Conservation (phyloP, 768 basidiomycete species). For the Tulasnella sp. region DNA sequence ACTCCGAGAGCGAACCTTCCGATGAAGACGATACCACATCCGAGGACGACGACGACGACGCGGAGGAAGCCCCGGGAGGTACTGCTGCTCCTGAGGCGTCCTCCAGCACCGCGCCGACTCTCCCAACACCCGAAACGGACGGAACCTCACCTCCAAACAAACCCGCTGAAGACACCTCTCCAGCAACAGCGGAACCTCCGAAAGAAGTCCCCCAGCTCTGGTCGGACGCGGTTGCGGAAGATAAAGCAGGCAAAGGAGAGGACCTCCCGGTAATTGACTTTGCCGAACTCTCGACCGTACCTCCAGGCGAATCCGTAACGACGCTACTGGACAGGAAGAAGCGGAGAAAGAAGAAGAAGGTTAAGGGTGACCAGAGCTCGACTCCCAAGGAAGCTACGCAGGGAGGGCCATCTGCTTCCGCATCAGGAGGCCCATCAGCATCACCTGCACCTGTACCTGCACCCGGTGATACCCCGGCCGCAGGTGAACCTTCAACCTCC, state of each 20-base stretch:
- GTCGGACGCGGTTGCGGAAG: constrained; percentile 60
- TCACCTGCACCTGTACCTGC: constrained; percentile 23
- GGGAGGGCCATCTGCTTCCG: neutral
- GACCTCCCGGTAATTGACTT: constrained; percentile 77
- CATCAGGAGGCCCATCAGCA: constrained; percentile 19
- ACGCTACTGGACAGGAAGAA: constrained; percentile 3
- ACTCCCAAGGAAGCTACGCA: neutral
- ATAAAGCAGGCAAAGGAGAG: constrained; percentile 38
- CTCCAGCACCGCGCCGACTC: constrained; percentile 13
- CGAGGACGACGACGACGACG: constrained; percentile 43
- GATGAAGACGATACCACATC: constrained; percentile 35
- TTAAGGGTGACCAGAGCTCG: constrained; percentile 19
- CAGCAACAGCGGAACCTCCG: constrained; percentile 30
- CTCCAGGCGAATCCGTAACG: constrained; percentile 32
- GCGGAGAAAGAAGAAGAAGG: neutral
- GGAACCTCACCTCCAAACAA: neutral
- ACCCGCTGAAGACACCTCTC: constrained; percentile 18
- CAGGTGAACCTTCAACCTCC: constrained; percentile 19
- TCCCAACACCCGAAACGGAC: neutral
- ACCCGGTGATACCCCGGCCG: constrained; percentile 23
- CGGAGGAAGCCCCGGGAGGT: constrained; percentile 42
- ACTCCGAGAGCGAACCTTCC: constrained; percentile 30
- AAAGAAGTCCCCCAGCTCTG: constrained; percentile 39
- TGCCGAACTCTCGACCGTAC: constrained; percentile 38
- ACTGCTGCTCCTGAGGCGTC: constrained; percentile 16